Percentiles rank a stretch among this genome's conserved stretches.
These are phyloP conservation scores for Arthrinium phaeospermum DNA, from an alignment of 2,329 filamentous ascomycete species.

Conservation along the genomic window DNA sequence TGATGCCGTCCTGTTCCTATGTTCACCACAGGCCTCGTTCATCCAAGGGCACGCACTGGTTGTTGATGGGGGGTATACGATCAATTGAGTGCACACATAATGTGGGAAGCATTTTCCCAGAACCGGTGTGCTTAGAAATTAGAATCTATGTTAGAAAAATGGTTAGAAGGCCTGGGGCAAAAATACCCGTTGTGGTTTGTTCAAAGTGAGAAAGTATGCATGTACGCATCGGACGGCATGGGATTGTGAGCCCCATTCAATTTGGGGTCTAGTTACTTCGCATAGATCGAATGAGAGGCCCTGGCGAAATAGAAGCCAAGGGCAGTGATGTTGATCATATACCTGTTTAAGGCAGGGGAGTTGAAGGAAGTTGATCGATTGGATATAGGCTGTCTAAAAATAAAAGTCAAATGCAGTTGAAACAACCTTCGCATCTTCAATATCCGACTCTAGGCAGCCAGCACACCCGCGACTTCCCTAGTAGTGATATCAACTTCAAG, in stretches of 20 bases:
- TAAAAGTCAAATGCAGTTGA: not conserved
- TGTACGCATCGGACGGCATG: not conserved
- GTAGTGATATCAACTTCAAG: not conserved
- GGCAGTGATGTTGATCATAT: not conserved
- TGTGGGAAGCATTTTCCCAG: not conserved
- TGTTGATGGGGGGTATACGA: conserved; percentile 59
- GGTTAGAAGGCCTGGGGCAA: not conserved
- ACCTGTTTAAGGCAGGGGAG: not conserved
- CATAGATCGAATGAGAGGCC: not conserved
- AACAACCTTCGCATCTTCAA: not conserved
- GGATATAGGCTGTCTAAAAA: not conserved
- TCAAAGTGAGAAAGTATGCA: not conserved
- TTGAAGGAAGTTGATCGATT: not conserved
- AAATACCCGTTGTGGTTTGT: not conserved
- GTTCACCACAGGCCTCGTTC: conserved; percentile 54
- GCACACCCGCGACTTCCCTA: not conserved
- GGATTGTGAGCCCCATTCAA: not conserved
- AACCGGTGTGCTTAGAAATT: too few relatives aligned
- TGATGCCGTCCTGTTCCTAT: conserved; percentile 55
- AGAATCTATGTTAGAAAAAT: not conserved
- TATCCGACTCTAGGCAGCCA: conserved; percentile 4
- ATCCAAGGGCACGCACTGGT: conserved; percentile 57
- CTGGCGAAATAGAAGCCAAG: not conserved
- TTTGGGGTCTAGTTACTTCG: not conserved
- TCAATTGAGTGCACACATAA: conserved; percentile 40